These are phyloP conservation scores for Fusarium torulosum DNA, from an alignment of 2,329 filamentous ascomycete species.

Conservation along the genomic window DNA sequence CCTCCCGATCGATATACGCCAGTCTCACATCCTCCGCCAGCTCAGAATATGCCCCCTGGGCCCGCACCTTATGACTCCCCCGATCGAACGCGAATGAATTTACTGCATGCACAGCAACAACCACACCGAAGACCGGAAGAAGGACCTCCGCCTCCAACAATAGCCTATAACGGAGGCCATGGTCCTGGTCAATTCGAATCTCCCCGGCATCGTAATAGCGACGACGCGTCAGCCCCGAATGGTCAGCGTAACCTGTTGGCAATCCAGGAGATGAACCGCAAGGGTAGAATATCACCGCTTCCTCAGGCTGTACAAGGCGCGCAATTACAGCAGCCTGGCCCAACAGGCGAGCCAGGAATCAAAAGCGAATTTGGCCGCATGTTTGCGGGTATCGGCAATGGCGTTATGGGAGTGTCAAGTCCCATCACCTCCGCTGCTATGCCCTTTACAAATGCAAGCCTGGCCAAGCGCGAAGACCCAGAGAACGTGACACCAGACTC, in stretches of 20 bases:
- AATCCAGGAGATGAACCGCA: constrained; percentile 83
- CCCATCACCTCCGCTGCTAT: constrained; percentile 59
- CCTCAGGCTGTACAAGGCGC: constrained; percentile 95
- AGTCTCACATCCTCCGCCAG: constrained; percentile 53
- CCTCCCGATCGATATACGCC: constrained; percentile 53
- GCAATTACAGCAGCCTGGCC: constrained; percentile 82
- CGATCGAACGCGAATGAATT: constrained; percentile 61
- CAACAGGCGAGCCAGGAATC: constrained; percentile 86
- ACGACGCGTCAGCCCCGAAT: constrained; percentile 67
- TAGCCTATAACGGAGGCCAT: constrained; percentile 62
- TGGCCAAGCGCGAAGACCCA: constrained; percentile 66
- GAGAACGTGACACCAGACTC: constrained; percentile 61
- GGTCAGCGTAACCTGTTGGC: constrained; percentile 76
- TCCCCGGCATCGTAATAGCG: constrained; percentile 56
- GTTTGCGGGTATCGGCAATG: constrained; percentile 88
- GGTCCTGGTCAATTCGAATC: constrained; percentile 57
- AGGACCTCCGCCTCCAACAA: constrained; percentile 62
- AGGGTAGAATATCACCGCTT: constrained; percentile 86
- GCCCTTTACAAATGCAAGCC: constrained; percentile 61
- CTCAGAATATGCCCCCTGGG: constrained; percentile 43
- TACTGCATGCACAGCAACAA: constrained; percentile 53
- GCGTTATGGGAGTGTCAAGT: constrained; percentile 65
- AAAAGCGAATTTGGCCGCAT: constrained; percentile 96
- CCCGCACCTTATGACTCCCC: constrained; percentile 62
- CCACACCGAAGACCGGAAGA: constrained; percentile 63